Conservation (phyloP, 1,139 yeast species). For the Pichia norvegensis region DNA sequence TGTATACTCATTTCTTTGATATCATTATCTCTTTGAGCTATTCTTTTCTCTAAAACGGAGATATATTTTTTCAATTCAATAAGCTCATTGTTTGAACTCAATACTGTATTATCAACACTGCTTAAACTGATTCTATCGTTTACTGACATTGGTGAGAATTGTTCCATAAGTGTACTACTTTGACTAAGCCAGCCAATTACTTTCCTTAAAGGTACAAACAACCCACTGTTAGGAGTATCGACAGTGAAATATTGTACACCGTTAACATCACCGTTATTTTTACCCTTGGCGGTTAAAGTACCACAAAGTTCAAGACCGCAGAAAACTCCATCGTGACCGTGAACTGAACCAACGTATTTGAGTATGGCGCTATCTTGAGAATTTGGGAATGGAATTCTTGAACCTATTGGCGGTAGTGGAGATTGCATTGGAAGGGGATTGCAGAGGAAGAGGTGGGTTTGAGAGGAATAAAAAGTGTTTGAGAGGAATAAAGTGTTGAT, state of each 20-base stretch:
- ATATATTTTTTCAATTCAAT: conserved; percentile 10
- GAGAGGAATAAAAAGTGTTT: background rate
- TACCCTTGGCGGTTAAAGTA: conserved; percentile 57
- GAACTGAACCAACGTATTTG: conserved; percentile 65
- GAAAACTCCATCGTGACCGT: conserved; percentile 68
- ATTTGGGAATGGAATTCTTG: conserved; percentile 9
- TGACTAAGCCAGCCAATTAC: conserved; percentile 27
- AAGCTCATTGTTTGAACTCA: background rate
- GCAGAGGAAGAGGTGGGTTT: too few relatives aligned
- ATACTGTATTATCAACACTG: background rate
- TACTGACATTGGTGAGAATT: background rate
- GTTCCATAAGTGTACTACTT: background rate
- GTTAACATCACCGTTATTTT: conserved; percentile 66
- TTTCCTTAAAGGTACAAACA: conserved; percentile 65
- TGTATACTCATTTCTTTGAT: conserved; percentile 36
- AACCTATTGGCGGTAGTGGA: conserved; percentile 10
- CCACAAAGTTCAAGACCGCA: conserved; percentile 83
- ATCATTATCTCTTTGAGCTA: conserved; percentile 10
- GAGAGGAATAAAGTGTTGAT: background rate
- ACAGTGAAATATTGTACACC: conserved; percentile 61
- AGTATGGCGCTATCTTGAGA: conserved; percentile 43
- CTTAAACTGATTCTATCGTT: background rate
- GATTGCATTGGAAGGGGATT: background rate
- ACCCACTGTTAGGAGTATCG: conserved; percentile 54
- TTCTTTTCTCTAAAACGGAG: conserved; percentile 4